A percentile compares a stretch with the other conserved stretches of the same genome.
Conservation (phyloP, 2,329 filamentous ascomycete genomes). For the Beauveria australis region DNA sequence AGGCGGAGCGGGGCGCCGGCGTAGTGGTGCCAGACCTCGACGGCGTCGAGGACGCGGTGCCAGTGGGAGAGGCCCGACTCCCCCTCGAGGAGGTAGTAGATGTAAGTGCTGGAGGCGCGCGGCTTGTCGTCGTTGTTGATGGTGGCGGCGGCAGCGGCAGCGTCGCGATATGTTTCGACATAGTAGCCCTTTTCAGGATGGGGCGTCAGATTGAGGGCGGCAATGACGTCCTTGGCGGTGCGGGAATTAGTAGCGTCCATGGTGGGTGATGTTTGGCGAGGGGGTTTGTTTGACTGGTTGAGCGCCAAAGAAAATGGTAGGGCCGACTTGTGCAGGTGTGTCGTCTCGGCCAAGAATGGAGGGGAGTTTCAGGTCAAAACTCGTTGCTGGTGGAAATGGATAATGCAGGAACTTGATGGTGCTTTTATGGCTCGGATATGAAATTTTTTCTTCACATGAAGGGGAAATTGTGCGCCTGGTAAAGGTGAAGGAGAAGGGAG, state of each 20-base stretch:
- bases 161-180: constrained; percentile 38
- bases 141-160: constrained; percentile 12
- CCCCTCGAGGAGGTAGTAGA: constrained; percentile 45
- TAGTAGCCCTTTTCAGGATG: constrained; percentile 43
- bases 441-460: not conserved
- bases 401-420: not conserved
- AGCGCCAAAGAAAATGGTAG: not conserved
- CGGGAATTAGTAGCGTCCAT: constrained; percentile 15
- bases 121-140: constrained; percentile 37
- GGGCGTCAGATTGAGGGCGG: constrained; percentile 31
- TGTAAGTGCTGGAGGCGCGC: constrained; percentile 40
- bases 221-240: constrained; percentile 35
- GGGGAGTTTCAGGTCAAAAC: too few relatives aligned
- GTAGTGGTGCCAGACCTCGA: constrained; percentile 46
- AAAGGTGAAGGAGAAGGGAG: not conserved
- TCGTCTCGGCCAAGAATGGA: too few relatives aligned
- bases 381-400: not conserved
- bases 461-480: too few relatives aligned
- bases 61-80: constrained; percentile 34
- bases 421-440: not conserved
- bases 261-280: not conserved
- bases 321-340: not conserved
- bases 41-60: constrained; percentile 40
- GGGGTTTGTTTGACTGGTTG: not conserved
- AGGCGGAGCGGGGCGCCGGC: constrained; percentile 41